Evolutionary conservation across 306 rosid genomes (phyloP), one percentile per base, ranked within the genome.

Genomic region (Prunus mume): DNA sequence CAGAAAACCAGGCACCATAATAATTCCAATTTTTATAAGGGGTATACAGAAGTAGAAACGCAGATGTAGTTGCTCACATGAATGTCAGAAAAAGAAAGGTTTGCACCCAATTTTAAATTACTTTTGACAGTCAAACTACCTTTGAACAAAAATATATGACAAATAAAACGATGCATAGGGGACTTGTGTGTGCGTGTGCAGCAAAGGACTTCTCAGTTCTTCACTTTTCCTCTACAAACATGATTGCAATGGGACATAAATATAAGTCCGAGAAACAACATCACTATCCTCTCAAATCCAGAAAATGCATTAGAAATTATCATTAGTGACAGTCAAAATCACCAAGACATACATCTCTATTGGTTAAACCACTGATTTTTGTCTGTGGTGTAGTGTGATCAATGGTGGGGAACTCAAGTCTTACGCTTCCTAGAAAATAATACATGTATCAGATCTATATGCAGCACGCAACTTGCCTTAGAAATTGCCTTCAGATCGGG

Each of bases 401-500:
- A 14, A 47, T 12, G 52, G 52, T 12, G 41, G 6, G 41, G 6
- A 47, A 10, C 11, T 50, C 17, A 9, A 15, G 25, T 46, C 19
- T 17, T 54, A 24, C 12, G 32, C 3, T 52, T 56, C 64, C 14
- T 12, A 17, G 25, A 34, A 51, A 28, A 12, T 71, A n/a, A 12
- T 32, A 52, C 5, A 14, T 71, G 30, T 19, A n/a, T 28, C 12
- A 57, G 20, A 72, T 14, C 24, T 57, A 41, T 52, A 8, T 8
- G 66, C 3, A 43, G 22, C 46, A 72, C 24, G 34, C 49, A 65
- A 80, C 87, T 65, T 76, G 78, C 84, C 87, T 76, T 50, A 2
- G 81, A 57, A 76, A 79, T 45, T 19, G 81, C 81, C 78, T 83
- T 83, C 71, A 83, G 58, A 77, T 84, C 87, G 34, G 85, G 82